These are phyloP conservation scores for Pythium periplocum DNA, from an alignment of 352 stramenopile genomes.

Conservation along the genomic window DNA sequence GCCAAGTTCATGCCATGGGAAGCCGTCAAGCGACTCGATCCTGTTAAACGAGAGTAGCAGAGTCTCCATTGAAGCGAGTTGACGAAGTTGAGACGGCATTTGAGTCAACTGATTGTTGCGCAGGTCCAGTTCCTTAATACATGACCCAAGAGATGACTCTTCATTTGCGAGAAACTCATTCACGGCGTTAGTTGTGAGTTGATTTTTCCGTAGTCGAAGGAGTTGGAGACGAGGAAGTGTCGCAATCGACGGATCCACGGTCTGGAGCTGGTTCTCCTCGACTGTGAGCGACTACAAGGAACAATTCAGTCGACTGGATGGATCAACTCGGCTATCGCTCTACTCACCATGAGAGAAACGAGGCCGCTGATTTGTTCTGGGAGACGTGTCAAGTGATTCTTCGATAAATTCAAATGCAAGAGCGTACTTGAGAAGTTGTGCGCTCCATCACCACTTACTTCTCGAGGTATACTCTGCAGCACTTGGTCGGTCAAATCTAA, in stretches of 20 bases:
- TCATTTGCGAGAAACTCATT: constrained; percentile 30
- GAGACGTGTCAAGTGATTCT: constrained; percentile 47
- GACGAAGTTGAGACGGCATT: constrained; percentile 32
- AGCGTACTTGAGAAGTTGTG: constrained; percentile 45
- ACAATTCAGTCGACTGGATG: too few species aligned
- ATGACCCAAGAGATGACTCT: background rate
- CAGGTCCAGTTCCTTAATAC: constrained; percentile 62
- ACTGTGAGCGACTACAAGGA: constrained; percentile 47
- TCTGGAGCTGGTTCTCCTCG: constrained; percentile 61
- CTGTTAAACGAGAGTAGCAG: constrained; percentile 67
- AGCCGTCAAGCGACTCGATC: constrained; percentile 61
- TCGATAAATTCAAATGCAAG: constrained; percentile 62
- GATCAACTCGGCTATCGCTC: too few species aligned
- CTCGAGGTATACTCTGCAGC: constrained; percentile 21
- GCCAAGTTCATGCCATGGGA: constrained; percentile 43
- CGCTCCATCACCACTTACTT: constrained; percentile 17
- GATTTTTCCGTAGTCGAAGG: constrained; percentile 71
- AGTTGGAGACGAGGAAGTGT: constrained; percentile 44
- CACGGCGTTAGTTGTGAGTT: constrained; percentile 40
- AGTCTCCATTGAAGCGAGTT: constrained; percentile 45
- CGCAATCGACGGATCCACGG: constrained; percentile 35
- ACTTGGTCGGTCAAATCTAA: constrained; percentile 39
- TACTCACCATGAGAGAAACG: too few species aligned
- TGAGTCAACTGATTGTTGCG: constrained; percentile 53
- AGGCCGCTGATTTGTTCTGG: constrained; percentile 29